phyloP scores from a whole-genome alignment of 2,329 filamentous ascomycete species.

The Cercospora brassicicola region DNA sequence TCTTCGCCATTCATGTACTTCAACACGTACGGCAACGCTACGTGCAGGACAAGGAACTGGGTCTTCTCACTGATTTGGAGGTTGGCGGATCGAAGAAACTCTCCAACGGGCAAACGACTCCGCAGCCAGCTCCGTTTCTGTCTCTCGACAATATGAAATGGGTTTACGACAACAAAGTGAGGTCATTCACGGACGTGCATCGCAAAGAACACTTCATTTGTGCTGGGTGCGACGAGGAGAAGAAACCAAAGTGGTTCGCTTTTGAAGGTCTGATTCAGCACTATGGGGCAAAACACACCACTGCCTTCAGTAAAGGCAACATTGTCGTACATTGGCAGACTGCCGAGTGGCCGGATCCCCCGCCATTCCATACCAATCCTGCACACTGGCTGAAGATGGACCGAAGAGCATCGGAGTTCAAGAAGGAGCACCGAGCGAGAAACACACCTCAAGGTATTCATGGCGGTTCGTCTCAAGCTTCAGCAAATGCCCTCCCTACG shows the following conservation, averaged over 20 bases:
- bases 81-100: constrained; percentile 16
- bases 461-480: constrained; percentile 13
- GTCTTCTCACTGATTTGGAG: constrained; percentile 25
- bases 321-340: constrained; percentile 73
- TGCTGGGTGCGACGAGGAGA: constrained; percentile 61
- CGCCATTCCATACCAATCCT: constrained; percentile 68
- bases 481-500: constrained; percentile 9
- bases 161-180: constrained; percentile 76
- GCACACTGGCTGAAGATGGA: constrained; percentile 27
- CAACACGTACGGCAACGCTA: constrained; percentile 57
- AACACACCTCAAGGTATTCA: constrained; percentile 23
- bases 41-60: constrained; percentile 43
- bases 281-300: constrained; percentile 79
- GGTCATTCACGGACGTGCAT: constrained; percentile 63
- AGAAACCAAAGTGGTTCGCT: constrained; percentile 66
- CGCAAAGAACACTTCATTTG: constrained; percentile 76
- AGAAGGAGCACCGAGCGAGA: constrained; percentile 16
- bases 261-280: constrained; percentile 81
- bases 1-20: constrained; percentile 71
- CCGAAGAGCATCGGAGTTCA: constrained; percentile 18
- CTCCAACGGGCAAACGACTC: constrained; percentile 22
- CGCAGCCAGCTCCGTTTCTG: constrained; percentile 44
- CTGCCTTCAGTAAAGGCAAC: constrained; percentile 66
- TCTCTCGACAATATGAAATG: constrained; percentile 85
- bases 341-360: constrained; percentile 73